These are phyloP conservation scores for Fraxinus velutina DNA, from an alignment of 305 asterid genomes.

Conservation along the genomic window DNA sequence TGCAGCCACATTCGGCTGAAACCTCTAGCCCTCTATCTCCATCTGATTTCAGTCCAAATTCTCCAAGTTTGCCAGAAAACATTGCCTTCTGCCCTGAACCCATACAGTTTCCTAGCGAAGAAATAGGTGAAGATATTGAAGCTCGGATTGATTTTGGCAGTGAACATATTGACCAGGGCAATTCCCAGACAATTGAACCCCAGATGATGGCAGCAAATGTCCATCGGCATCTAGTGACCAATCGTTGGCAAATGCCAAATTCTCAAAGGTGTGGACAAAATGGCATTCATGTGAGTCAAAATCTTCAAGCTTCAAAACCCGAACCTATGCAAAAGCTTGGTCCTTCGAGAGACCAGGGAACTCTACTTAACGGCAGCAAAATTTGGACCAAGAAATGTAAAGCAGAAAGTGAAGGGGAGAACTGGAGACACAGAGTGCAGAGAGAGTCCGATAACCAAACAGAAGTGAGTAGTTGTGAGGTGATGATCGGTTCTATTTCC, in stretches of 20 bases:
- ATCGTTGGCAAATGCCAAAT: constrained; percentile 57
- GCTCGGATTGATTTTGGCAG: constrained; percentile 34
- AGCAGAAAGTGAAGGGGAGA: constrained; percentile 38
- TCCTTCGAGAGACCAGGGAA: constrained; percentile 40
- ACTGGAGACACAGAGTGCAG: constrained; percentile 31
- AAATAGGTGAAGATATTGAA: constrained; percentile 39
- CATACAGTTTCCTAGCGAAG: constrained; percentile 40
- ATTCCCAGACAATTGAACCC: constrained; percentile 40
- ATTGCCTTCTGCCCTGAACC: constrained; percentile 33
- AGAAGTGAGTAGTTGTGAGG: constrained; percentile 47
- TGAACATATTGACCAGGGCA: constrained; percentile 35
- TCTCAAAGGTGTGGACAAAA: constrained; percentile 45
- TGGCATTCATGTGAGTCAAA: constrained; percentile 43
- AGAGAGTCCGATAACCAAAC: constrained; percentile 35
- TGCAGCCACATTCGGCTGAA: constrained; percentile 45
- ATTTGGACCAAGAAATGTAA: constrained; percentile 71
- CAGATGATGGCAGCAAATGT: constrained; percentile 32
- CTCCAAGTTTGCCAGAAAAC: constrained; percentile 32
- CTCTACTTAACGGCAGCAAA: constrained; percentile 40
- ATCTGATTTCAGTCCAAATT: constrained; percentile 40
- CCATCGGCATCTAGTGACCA: constrained; percentile 27
- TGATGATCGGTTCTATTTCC: constrained; percentile 79
- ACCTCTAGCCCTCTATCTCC: constrained; percentile 42
- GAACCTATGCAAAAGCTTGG: constrained; percentile 51
- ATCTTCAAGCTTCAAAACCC: constrained; percentile 45